Percentiles rank a stretch among this genome's conserved stretches.
phyloP scores from a whole-genome alignment of 2,329 filamentous ascomycete species.

The Botrytis byssoidea region DNA sequence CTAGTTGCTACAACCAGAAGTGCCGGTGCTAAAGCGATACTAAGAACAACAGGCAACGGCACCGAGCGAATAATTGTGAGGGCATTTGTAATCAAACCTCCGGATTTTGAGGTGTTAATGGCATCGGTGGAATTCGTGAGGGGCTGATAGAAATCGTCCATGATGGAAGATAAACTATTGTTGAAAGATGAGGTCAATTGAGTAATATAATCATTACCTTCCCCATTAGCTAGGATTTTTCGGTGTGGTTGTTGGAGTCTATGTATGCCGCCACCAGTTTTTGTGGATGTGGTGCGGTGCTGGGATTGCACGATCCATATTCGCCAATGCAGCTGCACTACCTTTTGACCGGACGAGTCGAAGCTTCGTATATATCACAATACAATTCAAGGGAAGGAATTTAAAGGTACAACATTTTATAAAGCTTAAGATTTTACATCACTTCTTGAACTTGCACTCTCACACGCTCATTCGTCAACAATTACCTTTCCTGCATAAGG shows the following conservation, averaged over 20 bases:
- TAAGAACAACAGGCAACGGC: conserved; percentile 24
- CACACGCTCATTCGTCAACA: not conserved
- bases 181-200: not conserved
- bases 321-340: not conserved
- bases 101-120: not conserved
- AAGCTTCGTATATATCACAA: not conserved
- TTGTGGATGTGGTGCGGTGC: not conserved
- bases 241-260: not conserved
- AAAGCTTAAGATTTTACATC: not conserved
- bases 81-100: conserved; percentile 16
- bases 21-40: conserved; percentile 28
- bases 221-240: not conserved
- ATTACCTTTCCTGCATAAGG: not conserved
- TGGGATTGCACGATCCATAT: conserved; percentile 15
- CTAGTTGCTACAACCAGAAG: conserved; percentile 31
- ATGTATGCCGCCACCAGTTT: not conserved
- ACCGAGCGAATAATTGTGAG: conserved; percentile 18
- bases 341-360: conserved; percentile 6
- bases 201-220: not conserved
- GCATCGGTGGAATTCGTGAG: not conserved
- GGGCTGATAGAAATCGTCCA: conserved; percentile 32
- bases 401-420: not conserved
- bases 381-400: not conserved
- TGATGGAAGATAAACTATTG: conserved; percentile 6
- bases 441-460: not conserved